Conservation (phyloP, 208 protist species). For the Crithidia thermophila region DNA sequence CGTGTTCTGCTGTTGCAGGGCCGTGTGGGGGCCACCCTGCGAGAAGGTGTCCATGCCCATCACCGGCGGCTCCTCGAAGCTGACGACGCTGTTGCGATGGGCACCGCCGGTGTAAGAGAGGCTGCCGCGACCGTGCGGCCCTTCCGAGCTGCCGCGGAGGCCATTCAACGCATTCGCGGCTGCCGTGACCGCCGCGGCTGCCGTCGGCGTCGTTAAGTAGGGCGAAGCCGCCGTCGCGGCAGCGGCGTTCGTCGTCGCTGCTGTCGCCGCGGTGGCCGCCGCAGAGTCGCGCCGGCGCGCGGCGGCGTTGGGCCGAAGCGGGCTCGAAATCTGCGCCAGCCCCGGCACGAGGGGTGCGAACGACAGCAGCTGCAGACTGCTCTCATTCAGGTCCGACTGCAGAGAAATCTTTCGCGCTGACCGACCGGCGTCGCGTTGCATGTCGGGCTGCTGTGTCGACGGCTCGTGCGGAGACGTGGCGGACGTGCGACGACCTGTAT, state of each 20-base stretch:
- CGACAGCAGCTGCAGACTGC: not conserved
- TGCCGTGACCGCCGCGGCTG: not conserved
- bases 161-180: too few relatives aligned
- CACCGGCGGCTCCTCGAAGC: constrained; percentile 11
- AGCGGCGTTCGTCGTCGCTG: not conserved
- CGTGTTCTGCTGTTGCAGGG: not conserved
- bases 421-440: not conserved
- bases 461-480: not conserved
- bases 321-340: not conserved
- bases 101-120: not conserved
- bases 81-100: constrained; percentile 14
- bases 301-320: too few relatives aligned
- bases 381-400: not conserved
- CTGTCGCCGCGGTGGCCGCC: not conserved
- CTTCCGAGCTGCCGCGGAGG: too few relatives aligned
- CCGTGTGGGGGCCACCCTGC: not conserved
- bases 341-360: constrained; percentile 2
- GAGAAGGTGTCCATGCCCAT: not conserved
- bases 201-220: not conserved
- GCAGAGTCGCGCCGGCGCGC: too few relatives aligned
- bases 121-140: not conserved
- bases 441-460: not conserved
- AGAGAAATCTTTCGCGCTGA: not conserved
- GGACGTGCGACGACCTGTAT: too few relatives aligned
- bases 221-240: not conserved